These are phyloP conservation scores for Collybia mongolica DNA, from an alignment of 768 basidiomycete species.

Conservation along the genomic window DNA sequence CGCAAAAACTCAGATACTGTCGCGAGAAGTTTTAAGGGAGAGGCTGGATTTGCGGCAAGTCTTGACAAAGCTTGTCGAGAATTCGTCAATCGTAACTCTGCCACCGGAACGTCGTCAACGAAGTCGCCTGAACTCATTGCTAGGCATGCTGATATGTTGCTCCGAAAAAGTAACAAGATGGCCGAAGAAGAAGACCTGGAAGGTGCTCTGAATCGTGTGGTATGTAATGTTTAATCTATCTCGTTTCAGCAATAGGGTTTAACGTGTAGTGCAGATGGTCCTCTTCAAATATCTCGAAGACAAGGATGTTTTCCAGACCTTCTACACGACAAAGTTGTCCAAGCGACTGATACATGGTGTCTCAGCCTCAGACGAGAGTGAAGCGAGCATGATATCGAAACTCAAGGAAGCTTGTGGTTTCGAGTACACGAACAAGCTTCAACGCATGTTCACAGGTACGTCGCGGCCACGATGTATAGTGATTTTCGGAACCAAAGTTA, in stretches of 20 bases:
- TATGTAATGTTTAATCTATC: constrained; percentile 39
- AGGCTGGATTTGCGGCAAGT: constrained; percentile 93
- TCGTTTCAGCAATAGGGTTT: constrained; percentile 16
- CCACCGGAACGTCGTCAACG: constrained; percentile 82
- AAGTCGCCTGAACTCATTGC: constrained; percentile 95
- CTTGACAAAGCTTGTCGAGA: constrained; percentile 97
- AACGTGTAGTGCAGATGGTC: constrained; percentile 72
- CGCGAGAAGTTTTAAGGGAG: constrained; percentile 87
- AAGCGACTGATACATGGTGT: constrained; percentile 91
- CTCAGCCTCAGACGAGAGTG: constrained; percentile 95
- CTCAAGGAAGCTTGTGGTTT: constrained; percentile 98
- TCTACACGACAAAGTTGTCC: constrained; percentile 95
- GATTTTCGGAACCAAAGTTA: background rate
- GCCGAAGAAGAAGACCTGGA: constrained; percentile 94
- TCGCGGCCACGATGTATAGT: background rate
- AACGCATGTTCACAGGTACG: constrained; percentile 98
- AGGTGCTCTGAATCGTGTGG: constrained; percentile 88
- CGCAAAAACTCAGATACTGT: constrained; percentile 94
- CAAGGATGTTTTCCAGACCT: constrained; percentile 99
- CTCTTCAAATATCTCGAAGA: constrained; percentile 99
- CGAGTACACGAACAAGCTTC: constrained; percentile 97
- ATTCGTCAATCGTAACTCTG: constrained; percentile 93
- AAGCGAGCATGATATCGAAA: constrained; percentile 99
- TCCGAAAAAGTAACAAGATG: constrained; percentile 97
- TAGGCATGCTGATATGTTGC: constrained; percentile 88